Evolutionary conservation across 768 basidiomycete species (phyloP).

Genomic region (Cyclocybe cylindracea): DNA sequence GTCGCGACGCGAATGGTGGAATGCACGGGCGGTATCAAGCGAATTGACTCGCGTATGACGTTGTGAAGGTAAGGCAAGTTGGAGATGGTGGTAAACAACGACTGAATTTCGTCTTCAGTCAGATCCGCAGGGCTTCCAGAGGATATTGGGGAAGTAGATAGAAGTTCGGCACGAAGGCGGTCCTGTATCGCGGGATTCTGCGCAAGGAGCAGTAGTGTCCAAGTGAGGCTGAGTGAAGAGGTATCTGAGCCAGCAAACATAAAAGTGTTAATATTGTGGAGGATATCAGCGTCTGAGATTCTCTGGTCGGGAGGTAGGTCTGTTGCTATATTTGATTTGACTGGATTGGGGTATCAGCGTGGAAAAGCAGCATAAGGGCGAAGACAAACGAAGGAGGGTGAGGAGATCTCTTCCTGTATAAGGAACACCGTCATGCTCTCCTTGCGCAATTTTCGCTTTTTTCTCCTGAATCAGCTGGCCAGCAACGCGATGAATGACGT

Average conservation of each 20-base stretch:
- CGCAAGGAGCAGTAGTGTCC: slow-evolving; percentile 80
- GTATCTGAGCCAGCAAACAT: slow-evolving; percentile 92
- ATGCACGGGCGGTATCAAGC: slow-evolving; percentile 81
- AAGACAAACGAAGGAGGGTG: slow-evolving; percentile 67
- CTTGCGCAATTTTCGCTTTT: slow-evolving; percentile 69
- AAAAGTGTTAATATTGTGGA: slow-evolving; percentile 86
- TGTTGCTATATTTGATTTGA: slow-evolving; percentile 78
- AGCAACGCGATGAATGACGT: slow-evolving; percentile 69
- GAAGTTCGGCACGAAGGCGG: slow-evolving; percentile 70
- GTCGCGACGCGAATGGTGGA: slow-evolving; percentile 80
- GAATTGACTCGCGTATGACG: slow-evolving; percentile 71
- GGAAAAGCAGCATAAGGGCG: not conserved
- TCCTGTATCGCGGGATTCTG: slow-evolving; percentile 66
- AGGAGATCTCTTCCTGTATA: slow-evolving; percentile 76
- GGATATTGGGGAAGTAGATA: slow-evolving; percentile 40
- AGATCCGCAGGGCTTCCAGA: slow-evolving; percentile 43
- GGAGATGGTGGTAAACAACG: slow-evolving; percentile 55
- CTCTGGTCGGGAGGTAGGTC: slow-evolving; percentile 70
- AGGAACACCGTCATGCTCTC: slow-evolving; percentile 47
- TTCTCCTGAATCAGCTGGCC: slow-evolving; percentile 78
- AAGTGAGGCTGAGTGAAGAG: slow-evolving; percentile 78
- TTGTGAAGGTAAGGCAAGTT: slow-evolving; percentile 74
- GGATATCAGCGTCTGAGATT: slow-evolving; percentile 85
- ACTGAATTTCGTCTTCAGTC: slow-evolving; percentile 65
- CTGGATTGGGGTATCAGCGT: slow-evolving; percentile 37